Conservation (phyloP, 352 stramenopile genomes). For the Plasmopara halstedii region DNA sequence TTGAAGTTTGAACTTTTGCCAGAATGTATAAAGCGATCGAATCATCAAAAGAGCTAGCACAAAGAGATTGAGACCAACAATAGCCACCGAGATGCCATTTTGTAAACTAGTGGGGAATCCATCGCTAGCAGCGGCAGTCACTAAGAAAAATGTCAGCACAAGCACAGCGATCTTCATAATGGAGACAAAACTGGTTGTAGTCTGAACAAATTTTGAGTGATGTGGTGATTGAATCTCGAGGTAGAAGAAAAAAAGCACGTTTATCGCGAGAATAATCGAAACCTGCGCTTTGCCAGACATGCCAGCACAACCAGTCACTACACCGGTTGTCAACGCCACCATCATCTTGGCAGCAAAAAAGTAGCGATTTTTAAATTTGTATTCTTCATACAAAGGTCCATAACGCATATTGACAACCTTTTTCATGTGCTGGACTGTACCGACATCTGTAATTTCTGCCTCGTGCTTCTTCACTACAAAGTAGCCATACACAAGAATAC, state of each 20-base stretch:
- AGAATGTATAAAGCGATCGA: slow-evolving; percentile 63
- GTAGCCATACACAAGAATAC: slow-evolving; percentile 76
- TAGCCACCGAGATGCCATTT: slow-evolving; percentile 60
- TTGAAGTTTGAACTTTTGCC: slow-evolving; percentile 64
- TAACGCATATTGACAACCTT: slow-evolving; percentile 79
- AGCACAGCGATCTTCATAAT: slow-evolving; percentile 75
- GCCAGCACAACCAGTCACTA: slow-evolving; percentile 49
- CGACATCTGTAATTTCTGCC: slow-evolving; percentile 67
- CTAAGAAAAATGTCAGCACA: slow-evolving; percentile 65
- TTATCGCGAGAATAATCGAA: slow-evolving; percentile 40
- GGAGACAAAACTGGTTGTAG: slow-evolving; percentile 60
- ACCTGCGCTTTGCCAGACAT: slow-evolving; percentile 44
- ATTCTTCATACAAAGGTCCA: slow-evolving; percentile 80
- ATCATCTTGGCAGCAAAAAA: slow-evolving; percentile 82
- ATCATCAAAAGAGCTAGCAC: slow-evolving; percentile 60
- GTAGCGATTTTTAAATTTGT: slow-evolving; percentile 83
- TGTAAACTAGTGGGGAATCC: slow-evolving; percentile 53
- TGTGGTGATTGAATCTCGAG: slow-evolving; percentile 59
- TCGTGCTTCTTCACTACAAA: slow-evolving; percentile 67
- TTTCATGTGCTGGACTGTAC: slow-evolving; percentile 66
- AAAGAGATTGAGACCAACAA: slow-evolving; percentile 62
- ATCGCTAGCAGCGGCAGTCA: slow-evolving; percentile 44
- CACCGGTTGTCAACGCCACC: slow-evolving; percentile 51
- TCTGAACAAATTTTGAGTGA: slow-evolving; percentile 67
- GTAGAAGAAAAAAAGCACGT: slow-evolving; percentile 72